Percentiles rank a stretch among this genome's conserved stretches.
Conservation (phyloP, 164 flowering plant genomes). For the Umbellularia californica region DNA sequence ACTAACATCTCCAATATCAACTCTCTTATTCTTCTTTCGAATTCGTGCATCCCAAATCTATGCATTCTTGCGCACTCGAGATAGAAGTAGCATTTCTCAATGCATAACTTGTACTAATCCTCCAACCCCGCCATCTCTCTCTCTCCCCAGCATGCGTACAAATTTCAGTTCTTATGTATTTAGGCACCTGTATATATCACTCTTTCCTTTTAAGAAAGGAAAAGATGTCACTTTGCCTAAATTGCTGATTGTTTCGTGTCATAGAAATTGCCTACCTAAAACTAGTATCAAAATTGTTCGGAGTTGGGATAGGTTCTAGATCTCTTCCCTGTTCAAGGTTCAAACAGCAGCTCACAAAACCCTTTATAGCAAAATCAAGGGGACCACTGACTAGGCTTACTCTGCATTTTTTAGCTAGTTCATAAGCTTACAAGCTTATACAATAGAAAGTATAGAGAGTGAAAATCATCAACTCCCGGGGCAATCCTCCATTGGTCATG, state of each 20-base stretch:
- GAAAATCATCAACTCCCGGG: too few relatives aligned
- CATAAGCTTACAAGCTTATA: conserved; percentile 30
- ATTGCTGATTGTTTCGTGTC: neutral
- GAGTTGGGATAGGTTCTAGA: conserved; percentile 63
- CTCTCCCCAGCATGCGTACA: neutral
- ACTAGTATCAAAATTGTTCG: neutral
- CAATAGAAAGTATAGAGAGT: too few relatives aligned
- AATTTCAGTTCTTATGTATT: neutral
- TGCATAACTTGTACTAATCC: conserved; percentile 62
- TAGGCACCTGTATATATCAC: neutral
- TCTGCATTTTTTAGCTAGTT: conserved; percentile 88
- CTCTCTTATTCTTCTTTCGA: conserved; percentile 9
- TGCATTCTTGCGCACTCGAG: conserved; percentile 74
- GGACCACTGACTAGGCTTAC: conserved; percentile 73
- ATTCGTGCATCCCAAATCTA: conserved; percentile 15
- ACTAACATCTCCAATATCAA: conserved; percentile 68
- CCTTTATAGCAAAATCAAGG: conserved; percentile 62
- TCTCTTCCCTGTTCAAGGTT: conserved; percentile 68
- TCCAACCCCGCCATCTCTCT: neutral
- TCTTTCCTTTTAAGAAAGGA: neutral
- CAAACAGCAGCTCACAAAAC: conserved; percentile 75
- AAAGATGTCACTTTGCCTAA: neutral
- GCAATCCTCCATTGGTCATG: too few relatives aligned
- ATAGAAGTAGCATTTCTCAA: conserved; percentile 83
- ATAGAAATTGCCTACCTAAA: neutral